These are phyloP conservation scores for Skeletonema costatum DNA, from an alignment of 108 stramenopile species.

Conservation along the genomic window DNA sequence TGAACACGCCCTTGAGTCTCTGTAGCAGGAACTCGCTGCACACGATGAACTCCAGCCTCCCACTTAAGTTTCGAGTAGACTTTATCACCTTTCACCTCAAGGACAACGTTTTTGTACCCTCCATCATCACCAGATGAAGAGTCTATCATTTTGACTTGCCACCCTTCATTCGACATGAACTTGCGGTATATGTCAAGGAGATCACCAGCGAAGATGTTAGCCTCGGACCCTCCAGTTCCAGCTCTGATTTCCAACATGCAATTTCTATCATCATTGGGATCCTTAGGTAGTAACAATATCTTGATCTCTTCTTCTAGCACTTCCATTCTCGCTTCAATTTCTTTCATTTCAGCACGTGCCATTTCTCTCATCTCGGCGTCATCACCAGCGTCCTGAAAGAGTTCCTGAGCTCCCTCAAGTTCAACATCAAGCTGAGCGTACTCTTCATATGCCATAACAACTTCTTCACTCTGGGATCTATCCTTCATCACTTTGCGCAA, in stretches of 20 bases:
- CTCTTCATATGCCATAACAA: constrained; percentile 77
- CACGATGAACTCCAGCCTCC: constrained; percentile 97
- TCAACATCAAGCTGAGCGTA: constrained; percentile 68
- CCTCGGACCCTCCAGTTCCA: constrained; percentile 97
- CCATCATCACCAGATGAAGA: constrained; percentile 86
- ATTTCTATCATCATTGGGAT: constrained; percentile 91
- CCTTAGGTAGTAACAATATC: constrained; percentile 79
- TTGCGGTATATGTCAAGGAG: constrained; percentile 91
- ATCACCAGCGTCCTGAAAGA: constrained; percentile 85
- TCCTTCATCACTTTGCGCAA: constrained; percentile 80
- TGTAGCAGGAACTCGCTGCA: constrained; percentile 97
- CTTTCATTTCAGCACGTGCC: constrained; percentile 81
- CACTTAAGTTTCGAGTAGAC: constrained; percentile 93
- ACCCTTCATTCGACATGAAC: constrained; percentile 77
- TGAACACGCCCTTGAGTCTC: constrained; percentile 91
- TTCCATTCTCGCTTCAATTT: constrained; percentile 70
- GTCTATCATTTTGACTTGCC: constrained; percentile 82
- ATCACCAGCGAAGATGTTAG: constrained; percentile 94
- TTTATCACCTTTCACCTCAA: constrained; percentile 83
- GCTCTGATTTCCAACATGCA: constrained; percentile 96
- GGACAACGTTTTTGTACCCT: constrained; percentile 88
- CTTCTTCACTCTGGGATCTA: constrained; percentile 76
- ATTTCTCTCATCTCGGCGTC: constrained; percentile 89
- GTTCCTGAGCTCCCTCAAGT: constrained; percentile 69
- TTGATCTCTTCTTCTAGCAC: constrained; percentile 69